Evolutionary conservation across 345 rosid genomes (phyloP).

Genomic region (Mallotus nudiflorus): DNA sequence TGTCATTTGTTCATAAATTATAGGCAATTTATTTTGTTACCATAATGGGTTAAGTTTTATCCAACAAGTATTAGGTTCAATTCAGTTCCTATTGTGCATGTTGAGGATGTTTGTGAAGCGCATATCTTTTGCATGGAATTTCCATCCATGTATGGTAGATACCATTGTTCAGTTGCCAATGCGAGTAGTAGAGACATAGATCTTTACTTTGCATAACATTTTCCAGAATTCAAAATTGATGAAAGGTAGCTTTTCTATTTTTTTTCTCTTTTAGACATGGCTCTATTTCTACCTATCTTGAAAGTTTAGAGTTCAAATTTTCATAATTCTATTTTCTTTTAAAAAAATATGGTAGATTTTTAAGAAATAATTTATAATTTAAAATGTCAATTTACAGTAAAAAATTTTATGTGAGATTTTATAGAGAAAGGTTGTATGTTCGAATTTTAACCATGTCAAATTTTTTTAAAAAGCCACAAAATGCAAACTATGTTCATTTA

Average conservation of each 20-base stretch:
- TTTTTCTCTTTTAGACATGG: too few species aligned
- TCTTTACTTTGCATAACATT: neutral
- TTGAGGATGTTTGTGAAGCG: conserved; percentile 47
- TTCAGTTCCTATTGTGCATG: conserved; percentile 53
- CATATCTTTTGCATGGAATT: conserved; percentile 36
- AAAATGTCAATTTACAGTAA: too few species aligned
- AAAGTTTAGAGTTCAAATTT: too few species aligned
- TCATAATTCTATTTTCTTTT: too few species aligned
- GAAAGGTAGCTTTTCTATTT: conserved; percentile 6
- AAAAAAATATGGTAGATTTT: too few species aligned
- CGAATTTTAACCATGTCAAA: too few species aligned
- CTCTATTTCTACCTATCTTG: too few species aligned
- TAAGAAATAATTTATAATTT: too few species aligned
- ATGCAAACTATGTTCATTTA: too few species aligned
- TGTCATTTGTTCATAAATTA: conserved; percentile 21
- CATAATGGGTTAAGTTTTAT: conserved; percentile 21
- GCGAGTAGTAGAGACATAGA: conserved; percentile 27
- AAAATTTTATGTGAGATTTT: too few species aligned
- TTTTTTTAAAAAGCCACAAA: too few species aligned
- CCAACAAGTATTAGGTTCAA: conserved; percentile 39
- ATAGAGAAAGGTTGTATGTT: too few species aligned
- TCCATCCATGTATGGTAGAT: conserved; percentile 33
- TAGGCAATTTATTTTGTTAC: neutral
- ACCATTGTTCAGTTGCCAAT: conserved; percentile 27
- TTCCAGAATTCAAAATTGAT: conserved; percentile 21